Base-by-base conservation (phyloP, 208 protist species). In the Novymonas esmeraldas region DNA sequence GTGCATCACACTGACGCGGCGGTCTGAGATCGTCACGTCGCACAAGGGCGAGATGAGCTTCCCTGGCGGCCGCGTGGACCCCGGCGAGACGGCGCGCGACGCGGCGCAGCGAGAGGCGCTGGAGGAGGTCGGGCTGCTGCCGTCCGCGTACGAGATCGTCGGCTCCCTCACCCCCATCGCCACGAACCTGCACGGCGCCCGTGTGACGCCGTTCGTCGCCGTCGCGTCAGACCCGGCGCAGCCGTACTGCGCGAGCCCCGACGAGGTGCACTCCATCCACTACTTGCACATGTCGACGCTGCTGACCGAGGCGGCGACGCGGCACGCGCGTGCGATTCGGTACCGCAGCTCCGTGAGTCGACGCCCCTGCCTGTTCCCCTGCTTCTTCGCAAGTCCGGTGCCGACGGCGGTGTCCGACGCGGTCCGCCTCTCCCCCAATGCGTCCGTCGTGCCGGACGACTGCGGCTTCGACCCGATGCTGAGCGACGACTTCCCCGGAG, bases 1-100 rank as follows among this genome's bases (percentile, higher is more conserved):
- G 76, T 94, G 86, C 73, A 82, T 96, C 56, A 91, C 87, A 1
- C 71, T 96, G n/a, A 94, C 89, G 18, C 89, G 94, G 67, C 79
- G 92, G n/a, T 81, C 83, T 2, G 58, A 65, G 18, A 77, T 63
- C 41, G 63, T 93, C 18, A 67, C 79, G 49, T 75, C 58, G n/a
- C 88, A 94, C 71, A 81, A 79, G 36, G 74, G 80, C 33, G 76
- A 96, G 58, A 91, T 94, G 76, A 91, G 85, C 63, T 94, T 96
- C 64, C 92, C 92, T 0, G 89, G 89, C 36, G 92, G 89, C 18
- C 73, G 60, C 44, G 48, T 90, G 7, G 85, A 96, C 22, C 50
- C 10, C 3, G 84, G 78, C 11, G 92, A 96, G 78, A 46, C 74
- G 57, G 28, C 46, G 54, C 18, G 67, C 52, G 51, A 76, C 3